Percentiles rank a stretch among this genome's conserved stretches.
Evolutionary conservation across 352 stramenopile genomes (phyloP).

Genomic region (Phytophthora agathidicida): DNA sequence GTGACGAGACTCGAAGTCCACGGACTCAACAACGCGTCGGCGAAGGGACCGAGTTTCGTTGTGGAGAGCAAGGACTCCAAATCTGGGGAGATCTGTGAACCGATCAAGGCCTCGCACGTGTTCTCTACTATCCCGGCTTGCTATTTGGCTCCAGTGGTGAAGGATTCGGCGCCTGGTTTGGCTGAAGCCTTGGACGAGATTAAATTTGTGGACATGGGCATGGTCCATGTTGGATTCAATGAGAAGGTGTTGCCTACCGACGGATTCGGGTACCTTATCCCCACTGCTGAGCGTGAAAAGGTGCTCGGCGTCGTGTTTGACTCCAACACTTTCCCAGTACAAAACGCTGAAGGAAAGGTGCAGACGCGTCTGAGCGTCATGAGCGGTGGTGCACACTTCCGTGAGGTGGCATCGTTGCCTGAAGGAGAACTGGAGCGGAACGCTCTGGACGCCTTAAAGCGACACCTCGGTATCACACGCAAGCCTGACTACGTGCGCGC

Average conservation of each 20-base stretch:
- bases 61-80: constrained; percentile 44
- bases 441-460: constrained; percentile 67
- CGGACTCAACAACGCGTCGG: constrained; percentile 14
- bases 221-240: constrained; percentile 83
- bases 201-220: constrained; percentile 82
- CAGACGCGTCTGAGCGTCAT: constrained; percentile 89
- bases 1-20: constrained; percentile 37
- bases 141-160: constrained; percentile 54
- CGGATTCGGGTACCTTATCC: constrained; percentile 90
- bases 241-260: constrained; percentile 56
- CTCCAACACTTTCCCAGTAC: constrained; percentile 88
- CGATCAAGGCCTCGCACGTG: constrained; percentile 67
- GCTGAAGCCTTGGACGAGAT: constrained; percentile 62
- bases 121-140: constrained; percentile 82
- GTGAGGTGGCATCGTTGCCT: constrained; percentile 50
- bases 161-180: constrained; percentile 49
- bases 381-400: constrained; percentile 81
- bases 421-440: constrained; percentile 59
- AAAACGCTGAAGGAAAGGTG: constrained; percentile 49
- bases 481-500: constrained; percentile 64
- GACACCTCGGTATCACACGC: constrained; percentile 71
- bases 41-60: constrained; percentile 36
- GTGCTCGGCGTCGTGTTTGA: constrained; percentile 89
- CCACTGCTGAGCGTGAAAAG: constrained; percentile 67
- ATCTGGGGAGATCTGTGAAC: constrained; percentile 33